Evolutionary conservation across 1,139 yeast genomes (phyloP).

Genomic region (Hansenula sp.): DNA sequence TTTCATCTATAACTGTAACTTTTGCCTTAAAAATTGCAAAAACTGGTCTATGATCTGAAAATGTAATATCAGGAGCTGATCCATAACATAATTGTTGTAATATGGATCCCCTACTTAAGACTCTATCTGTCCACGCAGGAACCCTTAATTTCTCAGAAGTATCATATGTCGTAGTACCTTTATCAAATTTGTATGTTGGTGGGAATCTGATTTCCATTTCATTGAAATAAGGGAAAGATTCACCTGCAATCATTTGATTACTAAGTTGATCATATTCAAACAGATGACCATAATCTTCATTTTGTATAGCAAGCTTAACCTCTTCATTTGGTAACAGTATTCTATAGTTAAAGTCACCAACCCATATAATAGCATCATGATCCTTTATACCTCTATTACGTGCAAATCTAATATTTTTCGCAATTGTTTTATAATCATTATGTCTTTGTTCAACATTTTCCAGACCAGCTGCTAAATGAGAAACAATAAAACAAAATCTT

Average conservation of each 20-base stretch:
- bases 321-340: conserved; percentile 71
- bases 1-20: conserved; percentile 68
- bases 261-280: conserved; percentile 78
- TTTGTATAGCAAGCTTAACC: conserved; percentile 54
- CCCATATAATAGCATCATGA: conserved; percentile 87
- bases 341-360: conserved; percentile 94
- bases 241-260: conserved; percentile 80
- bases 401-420: conserved; percentile 72
- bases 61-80: conserved; percentile 53
- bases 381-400: conserved; percentile 66
- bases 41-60: conserved; percentile 95
- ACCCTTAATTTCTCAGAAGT: conserved; percentile 87
- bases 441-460: conserved; percentile 82
- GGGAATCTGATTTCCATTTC: conserved; percentile 77
- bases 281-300: conserved; percentile 43
- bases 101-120: conserved; percentile 50
- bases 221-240: conserved; percentile 75
- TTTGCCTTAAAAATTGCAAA: conserved; percentile 69
- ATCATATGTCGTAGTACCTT: conserved; percentile 79
- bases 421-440: conserved; percentile 79
- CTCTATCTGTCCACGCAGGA: conserved; percentile 97
- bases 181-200: conserved; percentile 94
- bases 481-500: conserved; percentile 75
- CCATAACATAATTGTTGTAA: conserved; percentile 65
- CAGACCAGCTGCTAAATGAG: conserved; percentile 93